phyloP scores from a whole-genome alignment of 768 basidiomycete species.

The Calocybe cyanea region DNA sequence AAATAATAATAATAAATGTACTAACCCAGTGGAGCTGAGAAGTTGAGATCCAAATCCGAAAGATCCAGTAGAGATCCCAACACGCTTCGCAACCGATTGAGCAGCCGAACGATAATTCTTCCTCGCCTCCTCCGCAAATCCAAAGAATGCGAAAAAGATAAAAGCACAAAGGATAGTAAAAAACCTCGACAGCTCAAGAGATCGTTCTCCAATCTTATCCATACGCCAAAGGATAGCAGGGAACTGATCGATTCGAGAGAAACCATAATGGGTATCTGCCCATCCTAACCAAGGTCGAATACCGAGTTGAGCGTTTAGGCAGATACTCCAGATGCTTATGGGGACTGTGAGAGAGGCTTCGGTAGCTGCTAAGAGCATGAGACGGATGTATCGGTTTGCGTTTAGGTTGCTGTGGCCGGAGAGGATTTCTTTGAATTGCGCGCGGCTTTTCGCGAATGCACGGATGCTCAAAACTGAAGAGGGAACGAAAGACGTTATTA shows the following conservation, averaged over 20 bases:
- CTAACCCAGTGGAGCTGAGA: constrained; percentile 25
- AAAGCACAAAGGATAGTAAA: constrained; percentile 32
- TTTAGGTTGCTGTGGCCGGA: constrained; percentile 33
- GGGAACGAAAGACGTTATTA: neutral
- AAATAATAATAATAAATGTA: neutral
- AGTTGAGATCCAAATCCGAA: constrained; percentile 13
- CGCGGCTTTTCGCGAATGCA: constrained; percentile 31
- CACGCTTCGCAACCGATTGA: constrained; percentile 26
- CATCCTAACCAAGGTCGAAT: constrained; percentile 45
- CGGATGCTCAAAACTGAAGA: constrained; percentile 26
- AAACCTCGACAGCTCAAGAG: constrained; percentile 39
- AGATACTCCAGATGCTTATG: constrained; percentile 28
- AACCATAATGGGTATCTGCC: constrained; percentile 49
- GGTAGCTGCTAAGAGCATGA: constrained; percentile 41
- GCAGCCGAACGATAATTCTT: constrained; percentile 36
- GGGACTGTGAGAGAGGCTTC: constrained; percentile 39
- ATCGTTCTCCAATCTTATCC: constrained; percentile 2
- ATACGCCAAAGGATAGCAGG: constrained; percentile 37
- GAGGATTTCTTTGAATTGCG: constrained; percentile 36
- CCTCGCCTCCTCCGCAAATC: constrained; percentile 48
- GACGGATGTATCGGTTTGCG: constrained; percentile 43
- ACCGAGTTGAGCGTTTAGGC: constrained; percentile 14
- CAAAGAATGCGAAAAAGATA: constrained; percentile 54
- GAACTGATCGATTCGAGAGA: constrained; percentile 34
- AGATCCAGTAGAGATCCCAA: constrained; percentile 19